phyloP scores from a whole-genome alignment of 441 rosid species.

The Corymbia calophylla region DNA sequence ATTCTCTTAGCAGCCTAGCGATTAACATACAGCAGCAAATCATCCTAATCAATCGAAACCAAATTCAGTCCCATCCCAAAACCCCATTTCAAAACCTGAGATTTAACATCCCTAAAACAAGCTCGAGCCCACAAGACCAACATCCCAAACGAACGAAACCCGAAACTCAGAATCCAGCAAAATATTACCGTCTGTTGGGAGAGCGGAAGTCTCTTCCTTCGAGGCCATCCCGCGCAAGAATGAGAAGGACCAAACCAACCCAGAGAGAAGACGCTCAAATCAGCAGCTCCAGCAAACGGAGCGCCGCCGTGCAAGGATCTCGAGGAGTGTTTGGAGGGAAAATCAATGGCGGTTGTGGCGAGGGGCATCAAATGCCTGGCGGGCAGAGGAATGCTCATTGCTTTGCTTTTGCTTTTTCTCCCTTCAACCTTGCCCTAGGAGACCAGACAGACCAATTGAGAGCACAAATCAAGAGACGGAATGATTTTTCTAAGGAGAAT shows the following conservation, averaged over 20 bases:
- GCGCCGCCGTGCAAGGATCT: neutral
- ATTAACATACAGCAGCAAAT: neutral
- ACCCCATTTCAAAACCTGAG: neutral
- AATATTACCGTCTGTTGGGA: neutral
- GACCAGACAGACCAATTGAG: neutral
- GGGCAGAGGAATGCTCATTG: conserved; percentile 4
- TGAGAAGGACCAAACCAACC: neutral
- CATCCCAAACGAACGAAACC: neutral
- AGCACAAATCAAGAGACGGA: neutral
- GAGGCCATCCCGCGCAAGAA: neutral
- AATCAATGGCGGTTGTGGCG: neutral
- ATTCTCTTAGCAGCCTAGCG: neutral
- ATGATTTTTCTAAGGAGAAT: neutral
- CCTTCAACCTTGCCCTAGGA: neutral
- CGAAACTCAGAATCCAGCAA: neutral
- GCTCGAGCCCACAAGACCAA: neutral
- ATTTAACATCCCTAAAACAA: neutral
- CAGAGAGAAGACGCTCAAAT: neutral
- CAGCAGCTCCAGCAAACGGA: neutral
- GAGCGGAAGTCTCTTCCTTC: neutral
- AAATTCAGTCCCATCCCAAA: neutral
- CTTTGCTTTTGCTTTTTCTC: neutral
- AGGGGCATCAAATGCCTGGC: conserved; percentile 5
- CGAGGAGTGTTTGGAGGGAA: neutral
- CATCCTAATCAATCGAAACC: neutral